Base-by-base conservation (phyloP, 73 alveolate genomes). In the Breviolum minutum region DNA sequence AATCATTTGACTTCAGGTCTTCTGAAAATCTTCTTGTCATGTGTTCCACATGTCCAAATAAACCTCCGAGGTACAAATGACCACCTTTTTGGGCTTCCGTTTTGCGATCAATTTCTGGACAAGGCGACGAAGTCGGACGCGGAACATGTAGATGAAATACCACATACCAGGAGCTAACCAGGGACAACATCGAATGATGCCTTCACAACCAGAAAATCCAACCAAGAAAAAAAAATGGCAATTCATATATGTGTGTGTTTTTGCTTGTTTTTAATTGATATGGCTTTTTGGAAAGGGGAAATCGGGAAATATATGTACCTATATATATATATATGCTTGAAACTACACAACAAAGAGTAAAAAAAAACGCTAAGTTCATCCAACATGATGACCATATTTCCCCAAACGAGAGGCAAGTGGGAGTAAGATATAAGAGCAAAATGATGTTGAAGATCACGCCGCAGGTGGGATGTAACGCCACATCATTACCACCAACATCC, bases 401-500 rank as follows among this genome's bases (percentile, higher is more conserved):
- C 0, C 54, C 54, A 40, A 40, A 40, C 54, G 54, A 54, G 32
- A 83, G 24, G 48, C 96, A 90, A 17, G 96, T 90, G 62, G 96
- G 96, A 2, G 96, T 90, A 61, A 90, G 40, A 24, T 90, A 90
- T 63, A 90, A 87, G 63, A 90, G 87, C 96, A 80, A 73, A 4
- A 62, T 62, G 85, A 87, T 87, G 95, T 66, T 63, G 60, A 87
- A 20, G 95, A 87, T 87, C 11, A 87, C 69, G 24, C 95, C 66
- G 68, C 90, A 74, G 73, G 98, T 92, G 60, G 98, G 98, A 8
- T 85, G 69, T 85, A 94, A 81, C 16, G 99, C 99, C 62, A 94
- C 94, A 61, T 94, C 99, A 32, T 94, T 94, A 19, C 99, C 99
- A 24, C 99, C 99, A 61, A 94, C 91, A 48, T 94, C 99, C 17